Base-by-base conservation (phyloP, 768 basidiomycete species). In the Cystofilobasidium macerans region DNA sequence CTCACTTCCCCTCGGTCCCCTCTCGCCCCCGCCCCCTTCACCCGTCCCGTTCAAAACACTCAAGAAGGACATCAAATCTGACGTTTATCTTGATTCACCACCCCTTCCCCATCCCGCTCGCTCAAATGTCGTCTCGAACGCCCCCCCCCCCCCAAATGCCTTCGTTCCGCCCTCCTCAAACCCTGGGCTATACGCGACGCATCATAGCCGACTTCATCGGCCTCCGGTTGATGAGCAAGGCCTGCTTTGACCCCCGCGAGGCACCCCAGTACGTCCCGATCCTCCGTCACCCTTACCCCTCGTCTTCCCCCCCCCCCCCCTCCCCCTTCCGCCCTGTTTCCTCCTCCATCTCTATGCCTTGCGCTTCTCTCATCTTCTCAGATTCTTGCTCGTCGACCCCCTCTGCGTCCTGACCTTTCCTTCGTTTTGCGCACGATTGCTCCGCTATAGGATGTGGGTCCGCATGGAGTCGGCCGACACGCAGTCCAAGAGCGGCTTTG, bases 221-320 rank as follows among this genome's bases (percentile, higher is more conserved):
- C 11, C 75, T 97, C 54, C 80, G 81, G 8, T 79, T 97, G 32
- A 86, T 86, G 78, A 81, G 89, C 58, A 81, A 59, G 70, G 93
- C 91, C 0, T 98, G 93, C 76, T 97, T 84, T 73, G 82, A 97
- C 72, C 92, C 93, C 0, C 77, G 75, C 22, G 87, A 85, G 26
- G 82, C 88, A 3, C 83, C 87, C 16, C 80, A 81, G 89, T 91
- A 42, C 70, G 73, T 67, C 30, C n/a, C n/a, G n/a, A n/a, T n/a
- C n/a, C n/a, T n/a, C 20, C 14, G 0, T 22, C 1, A 18, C 18
- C 22, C 9, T 26, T 26, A 8, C 16, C 48, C 4, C 22, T 7
- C 62, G 7, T 11, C 45, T 18, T 60, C 43, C 22, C 0, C 33
- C 22, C 20, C 57, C 47, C 20, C 9, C 11, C 62, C 0, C 22